Percentiles rank a stretch among this genome's conserved stretches.
phyloP scores from a whole-genome alignment of 2,329 filamentous ascomycete genomes.

The Plectosphaerella sp. region DNA sequence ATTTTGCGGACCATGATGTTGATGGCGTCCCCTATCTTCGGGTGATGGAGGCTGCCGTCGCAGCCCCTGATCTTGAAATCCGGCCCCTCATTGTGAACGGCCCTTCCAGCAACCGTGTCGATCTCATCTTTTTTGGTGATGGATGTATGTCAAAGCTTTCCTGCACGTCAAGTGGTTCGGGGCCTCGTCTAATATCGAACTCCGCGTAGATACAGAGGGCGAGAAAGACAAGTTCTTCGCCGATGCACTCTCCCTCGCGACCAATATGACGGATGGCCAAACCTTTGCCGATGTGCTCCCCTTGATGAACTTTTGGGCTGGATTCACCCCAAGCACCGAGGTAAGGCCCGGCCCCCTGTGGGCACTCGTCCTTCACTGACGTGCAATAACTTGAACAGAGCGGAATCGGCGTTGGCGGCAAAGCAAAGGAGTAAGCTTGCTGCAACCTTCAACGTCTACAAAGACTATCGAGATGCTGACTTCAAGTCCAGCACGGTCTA shows the following conservation, averaged over 20 bases:
- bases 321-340: constrained; percentile 20
- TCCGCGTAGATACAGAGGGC: constrained; percentile 17
- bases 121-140: constrained; percentile 25
- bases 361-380: neutral
- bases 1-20: constrained; percentile 16
- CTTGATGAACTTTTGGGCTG: constrained; percentile 24
- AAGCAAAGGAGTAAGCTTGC: constrained; percentile 17
- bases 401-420: constrained; percentile 20
- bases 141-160: constrained; percentile 16
- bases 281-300: constrained; percentile 22
- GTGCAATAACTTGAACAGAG: constrained; percentile 12
- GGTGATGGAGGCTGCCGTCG: constrained; percentile 11
- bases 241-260: constrained; percentile 20
- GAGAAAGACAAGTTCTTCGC: constrained; percentile 25
- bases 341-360: constrained; percentile 8
- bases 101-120: constrained; percentile 20
- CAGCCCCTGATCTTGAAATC: constrained; percentile 22
- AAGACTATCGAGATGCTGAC: neutral
- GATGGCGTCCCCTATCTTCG: constrained; percentile 15
- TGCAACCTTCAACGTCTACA: neutral
- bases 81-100: constrained; percentile 24
- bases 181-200: neutral
- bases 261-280: constrained; percentile 21
- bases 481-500: constrained; percentile 20
- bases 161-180: neutral